Evolutionary conservation across 305 asterid species (phyloP), one percentile per base, ranked within the genome.

Genomic region (Stenogyne calaminthoides): DNA sequence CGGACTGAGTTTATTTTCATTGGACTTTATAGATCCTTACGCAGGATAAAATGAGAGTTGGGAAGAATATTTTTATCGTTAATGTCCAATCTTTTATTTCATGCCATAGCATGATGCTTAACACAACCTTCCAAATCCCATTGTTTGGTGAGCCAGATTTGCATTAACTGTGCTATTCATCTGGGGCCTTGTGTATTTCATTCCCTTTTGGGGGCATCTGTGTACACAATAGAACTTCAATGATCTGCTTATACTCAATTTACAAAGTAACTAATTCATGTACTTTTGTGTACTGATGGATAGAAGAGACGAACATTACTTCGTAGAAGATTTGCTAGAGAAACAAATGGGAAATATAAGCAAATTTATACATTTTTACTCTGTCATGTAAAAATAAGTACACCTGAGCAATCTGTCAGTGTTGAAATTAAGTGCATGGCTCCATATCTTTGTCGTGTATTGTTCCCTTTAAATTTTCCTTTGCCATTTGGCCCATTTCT

Each of bases 221-320:
- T 25, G 34, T 56, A 14, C 25, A 56, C 32, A 55, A 9, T 6
- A 37, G 44, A 37, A 55, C 54, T 20, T 55, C 55, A 67, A 67
- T 52, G 32, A 27, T 67, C 32, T 67, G 62, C 32, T 51, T 51
- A 20, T 67, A 67, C 72, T 67, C 62, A 49, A 67, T 67, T 9
- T 27, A 29, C 71, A 67, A 46, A 27, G 47, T 49, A 63, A 67
- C 32, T 47, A 8, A 49, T 32, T 49, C 60, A n/a, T 46, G 42
- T 16, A 49, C 49, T 67, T 64, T 32, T 49, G 19, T 16, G 4
- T 16, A 16, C 72, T 51, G 63, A 54, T 67, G 32, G 51, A 51
- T 51, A 5, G 18, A 51, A 67, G 62, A 29, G 57, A 14, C 42
- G 18, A 15, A 11, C 54, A 16, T 47, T 20, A 4, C 32, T 7